Percentiles rank a stretch among this genome's conserved stretches.
Conservation (phyloP, 1,139 yeast genomes). For the Suhomyces coccinellae region DNA sequence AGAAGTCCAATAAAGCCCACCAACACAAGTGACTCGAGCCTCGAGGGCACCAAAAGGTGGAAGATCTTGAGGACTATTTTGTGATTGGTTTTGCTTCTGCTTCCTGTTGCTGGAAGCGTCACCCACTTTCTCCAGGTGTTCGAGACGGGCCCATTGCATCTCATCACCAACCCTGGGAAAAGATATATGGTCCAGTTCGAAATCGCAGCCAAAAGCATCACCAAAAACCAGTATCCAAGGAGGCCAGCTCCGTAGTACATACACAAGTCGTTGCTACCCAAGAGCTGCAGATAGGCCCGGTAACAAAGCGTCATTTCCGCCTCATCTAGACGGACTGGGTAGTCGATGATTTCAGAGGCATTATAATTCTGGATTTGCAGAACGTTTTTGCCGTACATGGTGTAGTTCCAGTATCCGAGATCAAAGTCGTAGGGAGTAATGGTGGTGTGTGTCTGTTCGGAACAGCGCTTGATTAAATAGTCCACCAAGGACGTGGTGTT, state of each 20-base stretch:
- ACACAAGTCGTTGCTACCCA: slow-evolving; percentile 25
- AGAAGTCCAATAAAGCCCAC: slow-evolving; percentile 15
- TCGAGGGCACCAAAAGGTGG: slow-evolving; percentile 19
- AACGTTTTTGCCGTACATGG: slow-evolving; percentile 20
- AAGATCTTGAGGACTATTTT: slow-evolving; percentile 21
- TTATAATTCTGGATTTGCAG: slow-evolving; percentile 26
- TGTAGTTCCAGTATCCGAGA: slow-evolving; percentile 21
- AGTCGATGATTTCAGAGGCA: slow-evolving; percentile 18
- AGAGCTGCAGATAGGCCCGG: slow-evolving; percentile 21
- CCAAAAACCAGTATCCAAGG: slow-evolving; percentile 50
- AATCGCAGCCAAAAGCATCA: slow-evolving; percentile 42
- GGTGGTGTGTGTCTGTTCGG: slow-evolving; percentile 11
- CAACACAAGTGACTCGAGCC: slow-evolving; percentile 22
- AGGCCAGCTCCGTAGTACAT: slow-evolving; percentile 50
- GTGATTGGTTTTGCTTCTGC: slow-evolving; percentile 26
- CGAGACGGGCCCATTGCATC: slow-evolving; percentile 24
- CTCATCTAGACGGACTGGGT: slow-evolving; percentile 26
- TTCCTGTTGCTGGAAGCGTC: slow-evolving; percentile 32
- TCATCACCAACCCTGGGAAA: slow-evolving; percentile 27
- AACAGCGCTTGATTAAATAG: slow-evolving; percentile 1
- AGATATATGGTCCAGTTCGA: slow-evolving; percentile 40
- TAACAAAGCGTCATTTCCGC: slow-evolving; percentile 16
- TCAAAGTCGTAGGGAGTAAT: slow-evolving; percentile 18
- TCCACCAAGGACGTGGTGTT: not conserved
- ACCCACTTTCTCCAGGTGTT: slow-evolving; percentile 31